Base-by-base conservation (phyloP, 2,329 filamentous ascomycete genomes). In the Neofusicoccum umdonicola region DNA sequence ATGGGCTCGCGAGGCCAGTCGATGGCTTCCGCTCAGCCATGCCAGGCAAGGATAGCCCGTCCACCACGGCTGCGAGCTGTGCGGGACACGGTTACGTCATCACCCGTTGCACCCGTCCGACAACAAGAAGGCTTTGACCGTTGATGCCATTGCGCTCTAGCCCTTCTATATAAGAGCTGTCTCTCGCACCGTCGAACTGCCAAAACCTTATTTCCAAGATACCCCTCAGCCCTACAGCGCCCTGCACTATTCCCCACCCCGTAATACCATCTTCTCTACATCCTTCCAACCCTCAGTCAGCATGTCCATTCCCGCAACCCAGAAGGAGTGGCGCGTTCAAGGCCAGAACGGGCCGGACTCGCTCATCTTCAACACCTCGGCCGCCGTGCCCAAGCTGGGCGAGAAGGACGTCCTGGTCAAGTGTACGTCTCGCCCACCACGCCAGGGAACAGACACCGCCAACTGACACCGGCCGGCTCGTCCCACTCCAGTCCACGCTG, bases 371-470 rank as follows among this genome's bases (percentile, higher is more conserved):
- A 81, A 87, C 58, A 79, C 83, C 54, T 76, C 79, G 44, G 81
- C 77, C 0, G 71, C 82, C 0, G 71, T 91, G 2, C 87, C 88
- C 13, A 77, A 86, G 68, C 72, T 89, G 1, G 89, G 89, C 52
- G 89, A 92, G 63, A 85, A 85, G 67, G 87, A 93, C 31, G 89
- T 92, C 5, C 82, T 93, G 39, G 87, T 93, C 69, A 90, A 89
- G 76, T 81, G 80, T 81, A 72, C 62, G 74, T 31, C 42, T 42
- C 6, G 31, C 13, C 4, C 3, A 34, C 13, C 19, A 2, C 27
- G 6, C 22, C 8, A n/a, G 15, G 8, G 17, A 50, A 5, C 27
- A 34, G 15, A 31, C 17, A 4, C 54, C n/a, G 8, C 15, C 37
- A n/a, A 58, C 44, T 50, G 34, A 35, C 31, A 7, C 22, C 37